Conservation (phyloP, 2,329 filamentous ascomycete species). For the Sporothrix inflata region DNA sequence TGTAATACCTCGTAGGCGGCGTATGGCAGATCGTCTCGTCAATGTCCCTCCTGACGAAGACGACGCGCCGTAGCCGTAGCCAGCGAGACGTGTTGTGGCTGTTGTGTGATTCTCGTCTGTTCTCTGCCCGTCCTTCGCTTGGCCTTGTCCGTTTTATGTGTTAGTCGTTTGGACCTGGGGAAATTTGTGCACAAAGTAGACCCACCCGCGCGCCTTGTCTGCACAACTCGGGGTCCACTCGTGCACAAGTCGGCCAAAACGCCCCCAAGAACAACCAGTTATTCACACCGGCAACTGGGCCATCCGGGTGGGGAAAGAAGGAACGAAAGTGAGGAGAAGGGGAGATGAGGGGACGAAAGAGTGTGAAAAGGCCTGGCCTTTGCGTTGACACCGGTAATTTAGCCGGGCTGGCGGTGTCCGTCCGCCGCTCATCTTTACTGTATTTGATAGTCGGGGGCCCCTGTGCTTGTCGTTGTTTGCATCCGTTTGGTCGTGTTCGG, state of each 20-base stretch:
- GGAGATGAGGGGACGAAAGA: background rate
- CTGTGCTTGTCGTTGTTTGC: background rate
- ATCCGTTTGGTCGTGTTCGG: background rate
- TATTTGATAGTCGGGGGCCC: background rate
- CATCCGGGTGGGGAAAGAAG: background rate
- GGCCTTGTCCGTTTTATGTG: background rate
- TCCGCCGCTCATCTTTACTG: background rate
- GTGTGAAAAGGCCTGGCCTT: no score
- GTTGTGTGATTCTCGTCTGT: background rate
- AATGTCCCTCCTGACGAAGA: background rate
- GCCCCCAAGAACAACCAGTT: background rate
- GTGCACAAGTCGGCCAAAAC: background rate
- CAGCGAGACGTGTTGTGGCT: background rate
- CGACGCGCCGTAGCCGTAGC: background rate
- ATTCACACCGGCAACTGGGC: background rate
- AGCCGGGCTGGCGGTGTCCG: no score
- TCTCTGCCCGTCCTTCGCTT: background rate
- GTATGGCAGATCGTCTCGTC: background rate
- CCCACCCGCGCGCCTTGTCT: background rate
- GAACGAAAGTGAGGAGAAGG: background rate
- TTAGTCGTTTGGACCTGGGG: slow-evolving; percentile 5
- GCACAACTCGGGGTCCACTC: background rate
- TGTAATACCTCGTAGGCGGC: background rate
- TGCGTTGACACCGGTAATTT: no score
- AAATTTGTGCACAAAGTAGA: slow-evolving; percentile 6